These are phyloP conservation scores for Mrakiaceae sp. DNA, from an alignment of 1,284 basidiomycete genomes.

Conservation along the genomic window DNA sequence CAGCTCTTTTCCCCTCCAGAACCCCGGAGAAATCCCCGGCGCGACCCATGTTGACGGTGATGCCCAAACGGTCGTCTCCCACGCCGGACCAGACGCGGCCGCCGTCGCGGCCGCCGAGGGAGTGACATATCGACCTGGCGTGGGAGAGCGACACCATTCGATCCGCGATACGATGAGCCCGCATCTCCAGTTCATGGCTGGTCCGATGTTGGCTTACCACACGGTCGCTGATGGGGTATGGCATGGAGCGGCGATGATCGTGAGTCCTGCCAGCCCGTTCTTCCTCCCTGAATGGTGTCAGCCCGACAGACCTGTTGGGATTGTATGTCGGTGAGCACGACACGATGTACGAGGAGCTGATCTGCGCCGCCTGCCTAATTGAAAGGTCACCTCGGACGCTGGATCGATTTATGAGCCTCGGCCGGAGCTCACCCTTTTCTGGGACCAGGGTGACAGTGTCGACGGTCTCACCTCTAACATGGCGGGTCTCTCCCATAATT, in stretches of 20 bases:
- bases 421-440: slow-evolving; percentile 56
- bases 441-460: slow-evolving; percentile 20
- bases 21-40: neutral
- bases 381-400: slow-evolving; percentile 47
- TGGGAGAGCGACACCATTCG: slow-evolving; percentile 22
- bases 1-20: neutral
- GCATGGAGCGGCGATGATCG: slow-evolving; percentile 75
- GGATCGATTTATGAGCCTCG: slow-evolving; percentile 67
- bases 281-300: slow-evolving; percentile 30
- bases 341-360: neutral
- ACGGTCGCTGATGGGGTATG: slow-evolving; percentile 66
- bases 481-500: slow-evolving; percentile 11
- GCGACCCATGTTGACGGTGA: neutral
- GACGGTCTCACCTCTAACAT: neutral
- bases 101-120: neutral
- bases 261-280: slow-evolving; percentile 41
- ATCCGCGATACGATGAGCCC: slow-evolving; percentile 31
- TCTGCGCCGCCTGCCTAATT: slow-evolving; percentile 12
- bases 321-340: slow-evolving; percentile 12
- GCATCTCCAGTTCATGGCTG: slow-evolving; percentile 37
- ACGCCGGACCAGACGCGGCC: neutral
- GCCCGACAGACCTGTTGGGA: neutral
- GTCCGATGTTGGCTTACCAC: slow-evolving; percentile 66
- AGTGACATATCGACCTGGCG: neutral
- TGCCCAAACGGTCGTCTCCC: neutral